Evolutionary conservation across 2,329 filamentous ascomycete species (phyloP), one percentile per base, ranked within the genome.

Genomic region (Knoxdaviesia proteae): DNA sequence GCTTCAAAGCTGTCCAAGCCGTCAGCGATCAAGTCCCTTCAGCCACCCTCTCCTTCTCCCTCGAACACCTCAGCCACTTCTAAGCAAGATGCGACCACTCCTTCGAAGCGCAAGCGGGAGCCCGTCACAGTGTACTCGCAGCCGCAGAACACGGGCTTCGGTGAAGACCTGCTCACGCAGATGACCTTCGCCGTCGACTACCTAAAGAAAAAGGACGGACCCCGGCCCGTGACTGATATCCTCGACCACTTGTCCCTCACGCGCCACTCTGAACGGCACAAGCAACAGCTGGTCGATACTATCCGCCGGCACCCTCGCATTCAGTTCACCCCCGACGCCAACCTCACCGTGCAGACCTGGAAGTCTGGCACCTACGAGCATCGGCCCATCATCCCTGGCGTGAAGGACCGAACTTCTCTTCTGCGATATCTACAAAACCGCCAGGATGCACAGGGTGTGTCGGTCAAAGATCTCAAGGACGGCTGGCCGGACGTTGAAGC

Each of bases 391-490:
- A 84, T 94, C 56, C 68, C 69, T 4, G 77, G 82, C 47, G 88
- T 98, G 47, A 77, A 75, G 51, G 78, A 75, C 53, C 75, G 77
- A 46, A 77, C 80, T 36, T 76, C 86, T 51, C 71, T 98, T 43
- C 74, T 93, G 43, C 73, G 71, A 44, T 80, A 84, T 55, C 71
- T 98, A 33, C 86, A 94, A 60, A 68, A 70, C 43, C 86, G 87
- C 60, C 75, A 74, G 42, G 86, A 86, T 46, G 82, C 84, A 1
- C 76, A 80, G 49, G 84, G 84, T 8, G 73, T 96, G 43, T 70
- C 69, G 35, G 84, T 96, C 48, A 86, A 84, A 57, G 86, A 94
- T 52, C 71, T 98, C 47, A 93, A 94, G 61, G 90, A 98, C 56
- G 90, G 90, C 48, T 98, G 90, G 90, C 77, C 80, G 30, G 78